A percentile compares a stretch with the other conserved stretches of the same genome.
Conservation (phyloP, 73 alveolate species). For the Uronychia setigera region DNA sequence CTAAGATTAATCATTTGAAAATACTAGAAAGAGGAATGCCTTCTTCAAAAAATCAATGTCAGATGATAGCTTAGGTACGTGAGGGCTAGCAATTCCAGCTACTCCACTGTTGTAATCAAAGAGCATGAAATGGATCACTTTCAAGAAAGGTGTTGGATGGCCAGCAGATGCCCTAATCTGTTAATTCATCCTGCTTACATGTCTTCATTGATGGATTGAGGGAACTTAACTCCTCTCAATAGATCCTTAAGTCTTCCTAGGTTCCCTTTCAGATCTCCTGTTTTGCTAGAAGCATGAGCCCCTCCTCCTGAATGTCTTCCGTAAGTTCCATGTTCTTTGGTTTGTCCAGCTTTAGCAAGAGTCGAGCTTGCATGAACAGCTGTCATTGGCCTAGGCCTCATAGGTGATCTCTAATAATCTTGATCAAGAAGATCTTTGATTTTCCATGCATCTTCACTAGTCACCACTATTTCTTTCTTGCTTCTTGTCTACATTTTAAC, state of each 20-base stretch:
- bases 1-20: neutral
- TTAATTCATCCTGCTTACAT: neutral
- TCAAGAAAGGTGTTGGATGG: conserved; percentile 46
- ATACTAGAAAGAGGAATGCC: conserved; percentile 11
- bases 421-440: too few relatives aligned
- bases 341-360: too few relatives aligned
- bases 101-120: conserved; percentile 7
- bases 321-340: too few relatives aligned
- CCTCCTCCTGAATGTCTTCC: neutral
- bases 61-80: neutral
- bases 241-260: neutral
- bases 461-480: too few relatives aligned
- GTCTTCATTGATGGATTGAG: neutral
- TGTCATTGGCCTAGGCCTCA: too few relatives aligned
- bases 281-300: neutral
- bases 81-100: neutral
- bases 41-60: conserved; percentile 37
- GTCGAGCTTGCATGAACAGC: too few relatives aligned
- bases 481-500: too few relatives aligned
- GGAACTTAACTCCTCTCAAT: neutral
- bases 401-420: too few relatives aligned
- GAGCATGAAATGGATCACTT: conserved; percentile 18
- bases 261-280: neutral
- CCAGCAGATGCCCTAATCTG: conserved; percentile 21
- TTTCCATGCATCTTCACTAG: too few relatives aligned